phyloP scores from a whole-genome alignment of 768 basidiomycete genomes.

The Lactarius trivialis region DNA sequence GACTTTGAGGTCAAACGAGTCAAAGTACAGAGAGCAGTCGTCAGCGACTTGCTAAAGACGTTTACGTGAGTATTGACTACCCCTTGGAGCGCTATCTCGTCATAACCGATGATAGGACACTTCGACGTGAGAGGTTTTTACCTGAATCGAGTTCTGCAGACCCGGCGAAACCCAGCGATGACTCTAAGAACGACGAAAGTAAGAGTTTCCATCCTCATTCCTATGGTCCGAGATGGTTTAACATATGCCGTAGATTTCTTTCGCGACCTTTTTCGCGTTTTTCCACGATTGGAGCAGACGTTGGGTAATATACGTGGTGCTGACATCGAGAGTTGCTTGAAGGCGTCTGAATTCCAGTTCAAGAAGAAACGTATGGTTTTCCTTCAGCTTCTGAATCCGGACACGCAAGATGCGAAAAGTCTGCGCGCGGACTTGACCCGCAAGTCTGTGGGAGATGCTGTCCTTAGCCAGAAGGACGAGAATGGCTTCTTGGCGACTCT shows the following conservation, averaged over 20 bases:
- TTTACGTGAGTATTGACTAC: too few species aligned
- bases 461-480: neutral
- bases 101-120: too few species aligned
- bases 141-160: too few species aligned
- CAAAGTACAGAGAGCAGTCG: too few species aligned
- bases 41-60: too few species aligned
- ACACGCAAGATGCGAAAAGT: neutral
- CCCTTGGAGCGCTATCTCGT: too few species aligned
- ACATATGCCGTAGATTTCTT: neutral
- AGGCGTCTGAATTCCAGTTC: neutral
- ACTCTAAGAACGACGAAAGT: too few species aligned
- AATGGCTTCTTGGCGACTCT: neutral
- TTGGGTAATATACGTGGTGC: neutral
- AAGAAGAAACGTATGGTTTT: slow-evolving; percentile 5
- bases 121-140: too few species aligned
- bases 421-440: neutral
- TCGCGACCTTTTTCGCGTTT: neutral
- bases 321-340: neutral
- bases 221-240: too few species aligned
- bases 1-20: too few species aligned
- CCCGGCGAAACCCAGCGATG: too few species aligned
- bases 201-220: too few species aligned
- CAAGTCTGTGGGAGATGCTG: neutral
- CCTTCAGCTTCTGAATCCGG: neutral
- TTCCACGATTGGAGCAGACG: neutral